These are phyloP conservation scores for Allantophomopsis cytisporea DNA, from an alignment of 2,329 filamentous ascomycete species.

Conservation along the genomic window DNA sequence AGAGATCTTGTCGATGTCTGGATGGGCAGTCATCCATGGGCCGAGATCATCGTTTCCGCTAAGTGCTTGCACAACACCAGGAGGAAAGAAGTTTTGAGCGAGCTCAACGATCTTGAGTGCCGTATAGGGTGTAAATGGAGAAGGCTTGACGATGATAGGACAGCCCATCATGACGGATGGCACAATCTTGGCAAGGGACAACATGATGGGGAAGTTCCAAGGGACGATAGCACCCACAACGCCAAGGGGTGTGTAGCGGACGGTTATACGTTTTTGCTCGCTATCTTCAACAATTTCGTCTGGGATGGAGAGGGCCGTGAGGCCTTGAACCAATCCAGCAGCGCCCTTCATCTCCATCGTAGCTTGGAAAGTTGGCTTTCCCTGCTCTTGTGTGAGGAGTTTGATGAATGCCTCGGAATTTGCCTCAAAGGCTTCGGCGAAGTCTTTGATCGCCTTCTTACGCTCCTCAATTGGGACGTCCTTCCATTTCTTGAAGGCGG, in stretches of 20 bases:
- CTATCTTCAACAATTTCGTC: slow-evolving; percentile 2
- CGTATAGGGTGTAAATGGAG: slow-evolving; percentile 30
- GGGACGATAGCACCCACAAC: slow-evolving; percentile 38
- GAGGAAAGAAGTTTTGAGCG: slow-evolving; percentile 29
- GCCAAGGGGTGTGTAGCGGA: slow-evolving; percentile 15
- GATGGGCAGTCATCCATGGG: slow-evolving; percentile 34
- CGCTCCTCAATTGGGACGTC: slow-evolving; percentile 27
- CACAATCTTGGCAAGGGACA: slow-evolving; percentile 20
- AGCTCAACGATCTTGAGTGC: slow-evolving; percentile 36
- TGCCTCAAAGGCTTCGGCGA: slow-evolving; percentile 1
- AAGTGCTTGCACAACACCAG: slow-evolving; percentile 37
- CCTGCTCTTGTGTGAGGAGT: slow-evolving; percentile 32
- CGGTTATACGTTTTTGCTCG: neutral
- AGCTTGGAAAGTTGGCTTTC: slow-evolving; percentile 26
- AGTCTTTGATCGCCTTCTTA: slow-evolving; percentile 22
- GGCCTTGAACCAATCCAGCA: neutral
- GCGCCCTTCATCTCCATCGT: neutral
- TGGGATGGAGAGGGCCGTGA: neutral
- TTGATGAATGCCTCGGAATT: slow-evolving; percentile 27
- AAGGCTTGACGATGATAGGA: slow-evolving; percentile 38
- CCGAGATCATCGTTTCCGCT: slow-evolving; percentile 39
- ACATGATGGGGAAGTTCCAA: slow-evolving; percentile 38
- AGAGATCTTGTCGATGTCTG: slow-evolving; percentile 37
- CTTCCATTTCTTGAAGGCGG: slow-evolving; percentile 31
- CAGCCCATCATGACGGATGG: slow-evolving; percentile 34